Percentiles rank a stretch among this genome's conserved stretches.
Conservation (phyloP, 805 yeast genomes). For the Candida silvatica region DNA sequence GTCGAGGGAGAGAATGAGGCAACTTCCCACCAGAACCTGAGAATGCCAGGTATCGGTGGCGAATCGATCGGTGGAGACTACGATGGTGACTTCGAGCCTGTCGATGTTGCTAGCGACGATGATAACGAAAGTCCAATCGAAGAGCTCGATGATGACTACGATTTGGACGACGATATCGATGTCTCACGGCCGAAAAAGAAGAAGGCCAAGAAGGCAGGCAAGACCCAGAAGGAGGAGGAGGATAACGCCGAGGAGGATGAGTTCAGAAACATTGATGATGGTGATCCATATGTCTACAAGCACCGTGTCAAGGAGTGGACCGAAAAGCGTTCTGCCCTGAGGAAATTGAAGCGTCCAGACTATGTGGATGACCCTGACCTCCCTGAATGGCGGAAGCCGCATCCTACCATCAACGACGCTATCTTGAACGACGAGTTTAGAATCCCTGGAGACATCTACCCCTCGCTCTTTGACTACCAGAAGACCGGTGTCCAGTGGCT, state of each 20-base stretch:
- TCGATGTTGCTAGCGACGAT: slow-evolving; percentile 10
- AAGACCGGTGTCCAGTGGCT: slow-evolving; percentile 97
- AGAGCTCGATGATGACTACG: slow-evolving; percentile 6
- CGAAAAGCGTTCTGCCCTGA: slow-evolving; percentile 35
- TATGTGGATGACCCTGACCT: slow-evolving; percentile 17
- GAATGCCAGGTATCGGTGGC: slow-evolving; percentile 40
- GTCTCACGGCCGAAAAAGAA: slow-evolving; percentile 2
- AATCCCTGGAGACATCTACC: slow-evolving; percentile 87
- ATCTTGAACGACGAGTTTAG: slow-evolving; percentile 57
- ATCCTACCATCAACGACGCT: slow-evolving; percentile 73
- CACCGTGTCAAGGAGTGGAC: slow-evolving; percentile 56
- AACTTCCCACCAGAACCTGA: slow-evolving; percentile 31
- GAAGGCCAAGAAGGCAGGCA: no score
- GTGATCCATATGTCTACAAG: slow-evolving; percentile 61
- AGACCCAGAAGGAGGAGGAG: no score
- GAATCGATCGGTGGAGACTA: no score
- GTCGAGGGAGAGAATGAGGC: slow-evolving; percentile 16
- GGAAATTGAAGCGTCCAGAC: slow-evolving; percentile 24
- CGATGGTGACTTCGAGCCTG: slow-evolving; percentile 2
- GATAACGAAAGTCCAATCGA: slow-evolving; percentile 9
- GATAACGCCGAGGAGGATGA: slow-evolving; percentile 20
- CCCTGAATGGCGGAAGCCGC: slow-evolving; percentile 67
- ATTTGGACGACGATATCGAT: slow-evolving; percentile 8
- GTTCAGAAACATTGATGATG: slow-evolving; percentile 61
- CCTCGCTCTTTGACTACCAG: slow-evolving; percentile 84